A percentile compares a stretch with the other conserved stretches of the same genome.
These are phyloP conservation scores for Sporodiniella umbellata DNA, from an alignment of 371 early-diverging fungal species.

Conservation along the genomic window DNA sequence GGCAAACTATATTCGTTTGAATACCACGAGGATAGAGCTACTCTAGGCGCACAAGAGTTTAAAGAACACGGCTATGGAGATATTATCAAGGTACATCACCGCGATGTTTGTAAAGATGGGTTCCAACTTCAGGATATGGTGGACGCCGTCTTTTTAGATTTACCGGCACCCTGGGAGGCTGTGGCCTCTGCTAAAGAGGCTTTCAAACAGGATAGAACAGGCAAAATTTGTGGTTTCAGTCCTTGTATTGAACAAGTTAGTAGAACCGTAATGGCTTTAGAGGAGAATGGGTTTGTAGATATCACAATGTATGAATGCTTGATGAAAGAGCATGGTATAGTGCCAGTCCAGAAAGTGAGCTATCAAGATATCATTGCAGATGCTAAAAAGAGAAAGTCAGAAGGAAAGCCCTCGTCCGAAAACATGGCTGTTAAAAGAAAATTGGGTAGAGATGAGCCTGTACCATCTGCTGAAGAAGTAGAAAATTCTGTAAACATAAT, in stretches of 20 bases:
- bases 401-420: conserved; percentile 27
- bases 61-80: conserved; percentile 69
- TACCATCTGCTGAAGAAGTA: conserved; percentile 17
- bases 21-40: conserved; percentile 82
- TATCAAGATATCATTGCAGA: conserved; percentile 51
- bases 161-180: conserved; percentile 97
- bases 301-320: conserved; percentile 84
- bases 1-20: conserved; percentile 94
- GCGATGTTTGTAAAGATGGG: conserved; percentile 92
- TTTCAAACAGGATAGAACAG: conserved; percentile 73
- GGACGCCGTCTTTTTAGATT: conserved; percentile 92
- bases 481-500: conserved; percentile 32
- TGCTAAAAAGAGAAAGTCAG: conserved; percentile 39
- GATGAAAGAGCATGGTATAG: conserved; percentile 58
- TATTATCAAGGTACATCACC: conserved; percentile 64
- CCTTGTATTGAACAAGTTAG: conserved; percentile 97
- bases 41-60: conserved; percentile 76
- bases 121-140: conserved; percentile 74
- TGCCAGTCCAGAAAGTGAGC: conserved; percentile 43
- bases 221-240: conserved; percentile 89
- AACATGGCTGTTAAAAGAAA: conserved; percentile 25
- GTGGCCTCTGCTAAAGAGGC: conserved; percentile 79
- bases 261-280: conserved; percentile 70
- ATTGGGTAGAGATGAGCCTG: conserved; percentile 16
- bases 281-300: conserved; percentile 77